Evolutionary conservation across 371 early-diverging fungal species (phyloP), one percentile per base, ranked within the genome.

Genomic region (Spraguea lophii): DNA sequence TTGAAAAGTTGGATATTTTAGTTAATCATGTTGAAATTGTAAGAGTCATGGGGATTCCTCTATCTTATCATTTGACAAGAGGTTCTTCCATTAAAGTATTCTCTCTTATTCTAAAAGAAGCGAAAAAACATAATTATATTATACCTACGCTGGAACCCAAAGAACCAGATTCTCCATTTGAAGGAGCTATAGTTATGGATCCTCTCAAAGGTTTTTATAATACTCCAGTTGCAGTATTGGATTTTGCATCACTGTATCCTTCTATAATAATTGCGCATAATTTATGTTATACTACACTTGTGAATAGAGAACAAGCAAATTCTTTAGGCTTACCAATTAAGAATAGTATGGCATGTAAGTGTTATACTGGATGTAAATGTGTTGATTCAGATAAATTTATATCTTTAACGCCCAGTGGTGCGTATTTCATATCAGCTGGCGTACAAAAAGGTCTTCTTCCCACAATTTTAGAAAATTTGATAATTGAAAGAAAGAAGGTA

Each of bases 251-350:
- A 0, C 76, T 98, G 65, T 98, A 98, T 70, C 99, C 99, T 7
- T 91, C 93, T 7, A 98, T 98, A 61, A 98, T 98, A 88, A 94
- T 94, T 79, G 92, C 90, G 3, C 89, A 93, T 66, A 98, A 98
- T 63, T 72, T 98, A 16, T 98, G 99, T 68, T 98, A 98, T 68
- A 86, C 92, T 0, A 94, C 99, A 0, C 74, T 88, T 25, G 56
- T 93, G 0, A 50, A 41, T 73, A 76, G 0, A 87, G 78, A 77
- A 58, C 13, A 40, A n/a, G 44, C 27, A 10, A 38, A n/a, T 10
- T 15, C 24, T 7, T 16, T 38, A 13, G 39, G 15, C 3, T 3
- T 7, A 16, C 3, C 7, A 3, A 16, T 38, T 38, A 19, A 38
- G 39, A 16, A 16, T 4, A 15, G 16, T 15, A 15, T 7, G 6